These are phyloP conservation scores for Puccinia sorghi DNA, from an alignment of 1,284 basidiomycete genomes.

Conservation along the genomic window DNA sequence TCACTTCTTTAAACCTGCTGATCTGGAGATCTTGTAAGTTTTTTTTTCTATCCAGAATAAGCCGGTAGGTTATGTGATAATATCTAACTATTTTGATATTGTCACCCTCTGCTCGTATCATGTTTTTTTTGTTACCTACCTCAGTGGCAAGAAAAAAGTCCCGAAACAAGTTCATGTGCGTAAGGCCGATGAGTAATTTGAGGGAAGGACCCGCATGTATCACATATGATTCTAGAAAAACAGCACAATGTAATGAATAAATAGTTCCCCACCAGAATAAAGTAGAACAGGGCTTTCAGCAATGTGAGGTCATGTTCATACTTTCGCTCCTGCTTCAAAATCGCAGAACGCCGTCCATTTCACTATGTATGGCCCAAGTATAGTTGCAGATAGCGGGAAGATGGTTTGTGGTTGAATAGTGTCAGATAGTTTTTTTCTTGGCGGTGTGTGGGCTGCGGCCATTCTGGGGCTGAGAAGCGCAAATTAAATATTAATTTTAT, in stretches of 20 bases:
- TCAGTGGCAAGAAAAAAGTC: constrained; percentile 47
- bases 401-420: too few species aligned
- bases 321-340: too few species aligned
- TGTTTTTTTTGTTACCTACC: background rate
- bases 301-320: too few species aligned
- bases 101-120: background rate
- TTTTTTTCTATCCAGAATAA: background rate
- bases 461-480: too few species aligned
- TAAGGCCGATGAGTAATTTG: constrained; percentile 22
- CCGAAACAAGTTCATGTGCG: constrained; percentile 38
- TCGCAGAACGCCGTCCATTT: too few species aligned
- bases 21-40: constrained; percentile 44
- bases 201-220: background rate
- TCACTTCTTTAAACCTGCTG: constrained; percentile 79
- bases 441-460: too few species aligned
- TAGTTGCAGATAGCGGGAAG: too few species aligned
- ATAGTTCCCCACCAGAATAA: too few species aligned
- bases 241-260: background rate
- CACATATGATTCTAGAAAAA: background rate
- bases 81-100: background rate
- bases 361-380: too few species aligned
- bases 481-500: too few species aligned
- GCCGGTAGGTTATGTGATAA: background rate
- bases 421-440: too few species aligned
- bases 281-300: too few species aligned